A percentile compares a stretch with the other conserved stretches of the same genome.
phyloP scores from a whole-genome alignment of 768 basidiomycete genomes.

The Boletus edulis region DNA sequence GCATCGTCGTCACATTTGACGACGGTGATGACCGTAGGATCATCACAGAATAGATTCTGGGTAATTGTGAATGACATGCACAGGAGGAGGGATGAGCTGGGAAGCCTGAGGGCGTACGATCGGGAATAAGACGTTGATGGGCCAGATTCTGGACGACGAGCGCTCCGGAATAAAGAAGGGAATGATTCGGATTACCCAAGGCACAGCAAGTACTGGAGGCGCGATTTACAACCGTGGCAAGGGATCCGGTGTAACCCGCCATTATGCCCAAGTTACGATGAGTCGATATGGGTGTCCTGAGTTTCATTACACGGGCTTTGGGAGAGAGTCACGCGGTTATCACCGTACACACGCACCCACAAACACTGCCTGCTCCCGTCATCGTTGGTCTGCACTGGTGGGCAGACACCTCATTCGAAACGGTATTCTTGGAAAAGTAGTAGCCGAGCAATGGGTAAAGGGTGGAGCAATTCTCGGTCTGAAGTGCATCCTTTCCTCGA shows the following conservation, averaged over 20 bases:
- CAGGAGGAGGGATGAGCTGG: neutral
- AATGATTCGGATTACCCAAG: neutral
- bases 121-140: neutral
- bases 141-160: neutral
- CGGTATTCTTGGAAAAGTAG: constrained; percentile 56
- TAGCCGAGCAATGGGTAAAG: constrained; percentile 81
- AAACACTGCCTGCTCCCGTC: constrained; percentile 46
- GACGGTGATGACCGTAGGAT: constrained; percentile 28
- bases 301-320: too few relatives aligned
- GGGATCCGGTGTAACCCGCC: neutral
- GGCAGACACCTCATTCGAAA: constrained; percentile 70
- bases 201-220: constrained; percentile 16
- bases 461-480: constrained; percentile 92
- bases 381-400: constrained; percentile 68
- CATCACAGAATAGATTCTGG: constrained; percentile 35
- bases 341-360: too few relatives aligned
- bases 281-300: too few relatives aligned
- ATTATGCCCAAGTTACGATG: neutral
- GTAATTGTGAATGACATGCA: constrained; percentile 23
- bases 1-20: constrained; percentile 24
- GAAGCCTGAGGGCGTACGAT: constrained; percentile 5
- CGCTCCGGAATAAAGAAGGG: neutral
- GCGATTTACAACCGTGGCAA: neutral
- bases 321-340: constrained; percentile 9
- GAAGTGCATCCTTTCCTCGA: constrained; percentile 57